Evolutionary conservation across 1,284 basidiomycete genomes (phyloP).

Genomic region (Ceratobasidium sp.): DNA sequence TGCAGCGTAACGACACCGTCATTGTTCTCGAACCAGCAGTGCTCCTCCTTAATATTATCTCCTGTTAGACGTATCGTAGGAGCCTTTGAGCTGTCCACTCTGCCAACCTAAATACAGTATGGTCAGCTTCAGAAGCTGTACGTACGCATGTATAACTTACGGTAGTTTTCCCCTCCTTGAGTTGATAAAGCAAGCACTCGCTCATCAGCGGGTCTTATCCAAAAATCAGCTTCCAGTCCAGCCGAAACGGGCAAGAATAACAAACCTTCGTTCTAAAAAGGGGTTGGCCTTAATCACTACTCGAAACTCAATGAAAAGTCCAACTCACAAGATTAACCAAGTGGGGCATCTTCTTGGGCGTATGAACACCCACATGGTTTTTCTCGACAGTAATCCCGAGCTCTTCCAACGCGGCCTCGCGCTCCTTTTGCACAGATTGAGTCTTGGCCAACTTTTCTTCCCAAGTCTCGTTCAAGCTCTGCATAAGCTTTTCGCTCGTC

Average conservation of each 20-base stretch:
- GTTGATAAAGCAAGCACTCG: slow-evolving; percentile 93
- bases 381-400: slow-evolving; percentile 97
- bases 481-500: slow-evolving; percentile 96
- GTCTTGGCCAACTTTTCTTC: slow-evolving; percentile 94
- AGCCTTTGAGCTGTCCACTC: slow-evolving; percentile 76
- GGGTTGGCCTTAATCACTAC: too few relatives aligned
- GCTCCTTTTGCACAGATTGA: slow-evolving; percentile 93
- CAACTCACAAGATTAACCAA: slow-evolving; percentile 86
- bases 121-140: not conserved
- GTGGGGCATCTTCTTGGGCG: slow-evolving; percentile 99
- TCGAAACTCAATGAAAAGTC: slow-evolving; percentile 13
- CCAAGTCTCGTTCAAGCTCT: slow-evolving; percentile 96
- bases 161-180: slow-evolving; percentile 86
- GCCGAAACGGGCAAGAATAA: slow-evolving; percentile 36
- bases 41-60: slow-evolving; percentile 88
- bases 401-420: slow-evolving; percentile 96
- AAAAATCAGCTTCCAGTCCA: slow-evolving; percentile 40
- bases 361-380: slow-evolving; percentile 93
- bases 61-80: slow-evolving; percentile 94
- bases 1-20: slow-evolving; percentile 87
- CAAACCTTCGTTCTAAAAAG: slow-evolving; percentile 79
- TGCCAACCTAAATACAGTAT: slow-evolving; percentile 66
- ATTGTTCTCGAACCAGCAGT: slow-evolving; percentile 88
- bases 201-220: slow-evolving; percentile 83
- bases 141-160: slow-evolving; percentile 57